Conservation (phyloP, 805 yeast genomes). For the Saturnispora dispora region DNA sequence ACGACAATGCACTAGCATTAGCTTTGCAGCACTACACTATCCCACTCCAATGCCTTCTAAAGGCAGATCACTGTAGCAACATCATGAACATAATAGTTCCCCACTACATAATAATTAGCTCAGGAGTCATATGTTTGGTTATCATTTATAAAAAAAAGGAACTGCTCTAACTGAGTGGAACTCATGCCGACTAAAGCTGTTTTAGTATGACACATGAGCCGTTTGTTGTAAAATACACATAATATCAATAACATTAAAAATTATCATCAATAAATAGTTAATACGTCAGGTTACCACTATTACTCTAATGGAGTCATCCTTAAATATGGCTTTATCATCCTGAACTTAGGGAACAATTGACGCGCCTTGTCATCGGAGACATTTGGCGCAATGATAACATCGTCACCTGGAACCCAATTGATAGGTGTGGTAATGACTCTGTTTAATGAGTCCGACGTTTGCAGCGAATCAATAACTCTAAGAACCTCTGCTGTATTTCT, state of each 20-base stretch:
- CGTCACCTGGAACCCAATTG: constrained; percentile 65
- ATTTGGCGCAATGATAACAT: constrained; percentile 63
- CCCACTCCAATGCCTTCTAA: too few relatives aligned
- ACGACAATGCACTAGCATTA: too few relatives aligned
- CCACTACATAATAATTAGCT: too few relatives aligned
- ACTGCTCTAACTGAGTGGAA: too few relatives aligned
- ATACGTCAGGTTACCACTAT: not conserved
- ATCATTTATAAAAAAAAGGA: too few relatives aligned
- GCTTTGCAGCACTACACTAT: too few relatives aligned
- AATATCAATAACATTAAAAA: not conserved
- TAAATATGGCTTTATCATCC: constrained; percentile 53
- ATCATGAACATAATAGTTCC: too few relatives aligned
- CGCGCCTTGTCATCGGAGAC: constrained; percentile 53
- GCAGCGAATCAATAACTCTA: constrained; percentile 62
- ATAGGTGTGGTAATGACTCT: constrained; percentile 58
- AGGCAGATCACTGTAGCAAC: too few relatives aligned
- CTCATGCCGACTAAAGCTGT: too few relatives aligned
- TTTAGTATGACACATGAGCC: not conserved
- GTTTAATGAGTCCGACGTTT: constrained; percentile 41
- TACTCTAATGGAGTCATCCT: constrained; percentile 38
- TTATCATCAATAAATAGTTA: too few relatives aligned
- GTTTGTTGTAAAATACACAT: not conserved
- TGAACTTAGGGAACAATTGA: constrained; percentile 51
- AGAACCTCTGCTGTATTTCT: constrained; percentile 69
- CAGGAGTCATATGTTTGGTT: too few relatives aligned